phyloP scores from a whole-genome alignment of 345 rosid species.

The Acer negundo region DNA sequence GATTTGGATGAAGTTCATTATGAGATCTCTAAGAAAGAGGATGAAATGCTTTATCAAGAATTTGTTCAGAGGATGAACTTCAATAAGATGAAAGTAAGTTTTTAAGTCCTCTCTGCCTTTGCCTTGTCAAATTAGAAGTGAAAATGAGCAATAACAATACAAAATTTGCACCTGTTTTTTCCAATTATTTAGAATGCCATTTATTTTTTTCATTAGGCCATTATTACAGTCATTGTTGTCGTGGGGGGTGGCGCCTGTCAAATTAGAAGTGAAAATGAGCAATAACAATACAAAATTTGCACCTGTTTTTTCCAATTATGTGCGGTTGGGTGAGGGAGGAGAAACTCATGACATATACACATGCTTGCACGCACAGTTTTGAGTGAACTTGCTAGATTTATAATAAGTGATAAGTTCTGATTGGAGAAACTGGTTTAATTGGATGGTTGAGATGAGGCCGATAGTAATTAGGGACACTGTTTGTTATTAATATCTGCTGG shows the following conservation, averaged over 20 bases:
- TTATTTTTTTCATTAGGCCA: not conserved
- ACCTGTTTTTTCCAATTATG: no score
- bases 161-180: not conserved
- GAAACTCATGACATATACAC: not conserved
- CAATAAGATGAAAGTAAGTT: constrained; percentile 86
- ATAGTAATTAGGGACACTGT: not conserved
- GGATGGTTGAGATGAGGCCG: not conserved
- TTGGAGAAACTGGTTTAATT: not conserved
- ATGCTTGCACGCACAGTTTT: not conserved
- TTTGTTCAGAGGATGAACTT: constrained; percentile 81
- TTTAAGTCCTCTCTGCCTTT: not conserved
- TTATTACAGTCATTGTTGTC: not conserved
- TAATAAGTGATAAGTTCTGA: not conserved
- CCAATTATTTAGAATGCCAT: not conserved
- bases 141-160: not conserved
- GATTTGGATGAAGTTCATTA: constrained; percentile 94
- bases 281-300: no score
- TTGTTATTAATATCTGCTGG: not conserved
- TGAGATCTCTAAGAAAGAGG: constrained; percentile 98
- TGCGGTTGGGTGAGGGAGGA: no score
- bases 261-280: no score
- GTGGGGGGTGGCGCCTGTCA: no score
- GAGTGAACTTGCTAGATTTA: not conserved
- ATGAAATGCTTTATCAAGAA: constrained; percentile 84
- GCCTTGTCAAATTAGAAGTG: not conserved